These are phyloP conservation scores for Clonostachys chloroleuca DNA, from an alignment of 2,329 filamentous ascomycete genomes.

Conservation along the genomic window DNA sequence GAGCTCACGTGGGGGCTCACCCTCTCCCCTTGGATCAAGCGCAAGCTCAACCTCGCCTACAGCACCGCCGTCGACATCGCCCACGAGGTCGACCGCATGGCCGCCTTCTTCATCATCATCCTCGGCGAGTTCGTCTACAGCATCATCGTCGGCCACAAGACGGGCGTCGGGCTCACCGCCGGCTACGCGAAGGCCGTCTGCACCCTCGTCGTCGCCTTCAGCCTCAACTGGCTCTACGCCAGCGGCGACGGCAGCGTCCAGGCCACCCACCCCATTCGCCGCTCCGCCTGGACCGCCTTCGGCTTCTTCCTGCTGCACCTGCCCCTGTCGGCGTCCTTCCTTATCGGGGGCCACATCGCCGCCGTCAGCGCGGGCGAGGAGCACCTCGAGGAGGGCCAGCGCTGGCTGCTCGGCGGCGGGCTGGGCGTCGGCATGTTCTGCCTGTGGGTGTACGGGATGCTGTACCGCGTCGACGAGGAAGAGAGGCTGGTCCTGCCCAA, in stretches of 20 bases:
- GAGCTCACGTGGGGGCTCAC: conserved; percentile 37
- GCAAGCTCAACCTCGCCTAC: conserved; percentile 31
- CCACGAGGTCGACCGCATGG: conserved; percentile 44
- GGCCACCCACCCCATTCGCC: conserved; percentile 36
- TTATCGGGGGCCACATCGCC: conserved; percentile 41
- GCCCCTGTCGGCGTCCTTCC: conserved; percentile 35
- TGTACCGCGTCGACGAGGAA: conserved; percentile 16
- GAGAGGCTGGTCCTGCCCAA: conserved; percentile 24
- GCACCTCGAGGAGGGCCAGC: conserved; percentile 32
- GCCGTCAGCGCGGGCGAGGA: conserved; percentile 30
- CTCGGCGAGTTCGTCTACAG: conserved; percentile 44
- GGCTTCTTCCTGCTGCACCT: conserved; percentile 38
- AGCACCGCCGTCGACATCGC: conserved; percentile 43
- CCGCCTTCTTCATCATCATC: conserved; percentile 47
- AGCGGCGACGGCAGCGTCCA: conserved; percentile 39
- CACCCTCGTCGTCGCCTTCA: conserved; percentile 43
- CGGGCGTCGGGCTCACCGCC: conserved; percentile 35
- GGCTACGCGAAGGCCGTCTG: conserved; percentile 39
- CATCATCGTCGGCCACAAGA: conserved; percentile 40
- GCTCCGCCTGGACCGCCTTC: conserved; percentile 36
- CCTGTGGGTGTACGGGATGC: conserved; percentile 32
- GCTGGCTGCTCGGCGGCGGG: conserved; percentile 42
- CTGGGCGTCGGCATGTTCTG: conserved; percentile 38
- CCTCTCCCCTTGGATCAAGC: conserved; percentile 37
- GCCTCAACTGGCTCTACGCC: conserved; percentile 44